Percentiles rank a stretch among this genome's conserved stretches.
These are phyloP conservation scores for Chlamydomonas applanata DNA, from an alignment of 139 green algal genomes.

Conservation along the genomic window DNA sequence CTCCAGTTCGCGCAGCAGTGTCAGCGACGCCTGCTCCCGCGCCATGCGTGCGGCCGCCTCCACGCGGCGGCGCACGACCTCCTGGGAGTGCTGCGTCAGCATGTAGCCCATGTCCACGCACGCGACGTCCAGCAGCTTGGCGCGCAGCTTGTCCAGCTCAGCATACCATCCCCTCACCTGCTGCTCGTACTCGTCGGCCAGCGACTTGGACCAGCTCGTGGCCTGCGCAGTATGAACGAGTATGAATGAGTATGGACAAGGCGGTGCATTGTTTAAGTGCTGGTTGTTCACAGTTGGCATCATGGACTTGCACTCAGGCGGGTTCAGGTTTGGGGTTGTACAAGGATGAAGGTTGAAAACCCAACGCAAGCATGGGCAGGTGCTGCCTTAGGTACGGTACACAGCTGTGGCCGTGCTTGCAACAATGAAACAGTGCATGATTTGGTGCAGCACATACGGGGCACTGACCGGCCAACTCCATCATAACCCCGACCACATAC, in stretches of 20 bases:
- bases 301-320: too few relatives aligned
- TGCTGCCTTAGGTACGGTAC: background rate
- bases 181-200: slow-evolving; percentile 55
- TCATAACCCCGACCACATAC: too few relatives aligned
- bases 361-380: background rate
- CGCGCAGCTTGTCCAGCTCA: slow-evolving; percentile 53
- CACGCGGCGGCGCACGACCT: slow-evolving; percentile 44
- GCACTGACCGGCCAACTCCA: too few relatives aligned
- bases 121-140: slow-evolving; percentile 39
- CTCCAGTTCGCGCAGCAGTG: slow-evolving; percentile 69
- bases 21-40: slow-evolving; percentile 54
- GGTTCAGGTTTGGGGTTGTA: too few relatives aligned
- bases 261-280: too few relatives aligned
- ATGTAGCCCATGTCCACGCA: slow-evolving; percentile 60
- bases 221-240: too few relatives aligned
- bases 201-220: slow-evolving; percentile 48
- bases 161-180: slow-evolving; percentile 38
- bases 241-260: too few relatives aligned
- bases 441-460: background rate
- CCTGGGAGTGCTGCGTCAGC: slow-evolving; percentile 50
- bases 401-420: too few relatives aligned
- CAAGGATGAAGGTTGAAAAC: too few relatives aligned
- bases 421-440: too few relatives aligned
- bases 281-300: too few relatives aligned
- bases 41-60: slow-evolving; percentile 45